Base-by-base conservation (phyloP, 1,139 yeast species). In the Starmera stellimalicola region DNA sequence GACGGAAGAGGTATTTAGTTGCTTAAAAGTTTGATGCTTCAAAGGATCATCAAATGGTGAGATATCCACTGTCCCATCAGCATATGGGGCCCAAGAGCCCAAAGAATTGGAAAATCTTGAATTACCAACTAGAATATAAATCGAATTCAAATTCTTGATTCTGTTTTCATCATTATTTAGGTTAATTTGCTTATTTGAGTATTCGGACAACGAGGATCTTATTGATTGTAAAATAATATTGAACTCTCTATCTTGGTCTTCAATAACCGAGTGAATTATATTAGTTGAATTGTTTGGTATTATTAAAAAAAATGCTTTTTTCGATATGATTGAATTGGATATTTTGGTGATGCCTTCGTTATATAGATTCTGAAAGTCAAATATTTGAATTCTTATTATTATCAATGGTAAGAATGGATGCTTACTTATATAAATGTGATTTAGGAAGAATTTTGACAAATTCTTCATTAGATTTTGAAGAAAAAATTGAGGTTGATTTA, bases 1-100 rank as follows among this genome's bases (percentile, higher is more conserved):
- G n/a, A n/a, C n/a, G n/a, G n/a, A n/a, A n/a, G n/a, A n/a, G n/a
- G n/a, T n/a, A 30, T 14, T 41, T 36, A 22, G 47, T 35, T 36
- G 45, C 39, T 18, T 42, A 33, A 37, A 38, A 27, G 45, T 48
- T 15, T 36, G 49, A 37, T 57, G 61, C 3, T 31, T 27, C 12
- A 32, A 35, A 4, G 59, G 46, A 20, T 63, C 55, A 8, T 63
- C 71, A 25, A 81, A 58, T 0, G 91, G 87, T 3, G 75, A 63
- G 16, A 66, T 61, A 51, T 82, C 94, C 2, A 74, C 71, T 1
- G 62, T 57, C 1, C 73, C 74, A 44, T 76, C 75, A 0, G 91
- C 87, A 51, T 80, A 82, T 0, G 76, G 69, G 0, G 72, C 52
- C 93, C 93, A 82, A 5, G 72, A 64, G 0, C 87, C 91, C 37